phyloP scores from a whole-genome alignment of 441 rosid species.

The Eruca vesicaria region DNA sequence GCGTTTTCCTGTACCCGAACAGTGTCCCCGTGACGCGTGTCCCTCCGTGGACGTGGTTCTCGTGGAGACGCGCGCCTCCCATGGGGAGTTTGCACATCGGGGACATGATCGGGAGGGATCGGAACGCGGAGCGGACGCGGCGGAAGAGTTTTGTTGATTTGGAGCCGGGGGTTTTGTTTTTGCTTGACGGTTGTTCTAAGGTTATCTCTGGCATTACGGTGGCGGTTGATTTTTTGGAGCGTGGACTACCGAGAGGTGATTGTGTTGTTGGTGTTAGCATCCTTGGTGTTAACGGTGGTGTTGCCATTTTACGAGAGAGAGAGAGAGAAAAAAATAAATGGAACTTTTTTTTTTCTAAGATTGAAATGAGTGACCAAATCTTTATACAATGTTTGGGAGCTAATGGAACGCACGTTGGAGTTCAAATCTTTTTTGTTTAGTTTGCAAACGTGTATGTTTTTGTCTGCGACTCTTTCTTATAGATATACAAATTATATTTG shows the following conservation, averaged over 20 bases:
- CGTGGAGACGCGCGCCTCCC: slow-evolving; percentile 44
- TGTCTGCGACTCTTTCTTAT: slow-evolving; percentile 4
- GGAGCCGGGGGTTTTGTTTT: slow-evolving; percentile 25
- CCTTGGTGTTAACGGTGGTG: slow-evolving; percentile 39
- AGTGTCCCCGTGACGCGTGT: slow-evolving; percentile 77
- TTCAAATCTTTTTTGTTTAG: background rate
- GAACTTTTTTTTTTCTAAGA: background rate
- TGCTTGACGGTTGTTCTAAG: slow-evolving; percentile 29
- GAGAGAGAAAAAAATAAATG: background rate
- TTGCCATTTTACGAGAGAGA: slow-evolving; percentile 15
- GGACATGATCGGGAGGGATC: slow-evolving; percentile 71
- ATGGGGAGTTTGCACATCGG: slow-evolving; percentile 67
- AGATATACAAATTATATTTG: background rate
- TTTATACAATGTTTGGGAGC: slow-evolving; percentile 19
- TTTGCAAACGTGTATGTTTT: slow-evolving; percentile 25
- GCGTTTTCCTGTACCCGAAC: slow-evolving; percentile 66
- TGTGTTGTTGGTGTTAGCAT: slow-evolving; percentile 32
- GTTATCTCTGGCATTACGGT: slow-evolving; percentile 31
- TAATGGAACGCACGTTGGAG: slow-evolving; percentile 36
- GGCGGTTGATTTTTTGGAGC: slow-evolving; percentile 23
- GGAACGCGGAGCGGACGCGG: slow-evolving; percentile 56
- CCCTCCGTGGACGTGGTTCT: slow-evolving; percentile 68
- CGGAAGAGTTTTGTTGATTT: slow-evolving; percentile 47
- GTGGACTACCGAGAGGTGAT: slow-evolving; percentile 35
- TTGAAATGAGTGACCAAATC: background rate